Evolutionary conservation across 2,329 filamentous ascomycete species (phyloP).

Genomic region (Scedosporium dehoogii): DNA sequence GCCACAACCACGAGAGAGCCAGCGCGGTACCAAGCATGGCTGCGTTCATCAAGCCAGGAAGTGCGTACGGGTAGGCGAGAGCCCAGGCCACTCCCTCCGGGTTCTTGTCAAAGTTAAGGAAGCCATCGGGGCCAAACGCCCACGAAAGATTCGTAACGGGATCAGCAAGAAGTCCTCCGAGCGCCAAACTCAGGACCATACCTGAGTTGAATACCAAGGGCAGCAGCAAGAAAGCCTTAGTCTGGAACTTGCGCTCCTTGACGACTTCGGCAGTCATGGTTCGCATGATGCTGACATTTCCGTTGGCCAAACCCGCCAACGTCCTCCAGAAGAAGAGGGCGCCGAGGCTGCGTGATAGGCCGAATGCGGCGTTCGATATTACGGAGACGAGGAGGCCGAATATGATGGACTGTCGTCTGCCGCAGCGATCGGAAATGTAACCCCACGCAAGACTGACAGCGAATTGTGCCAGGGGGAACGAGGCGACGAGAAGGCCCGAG

Average conservation of each 20-base stretch:
- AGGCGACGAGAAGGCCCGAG: conserved; percentile 57
- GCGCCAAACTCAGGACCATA: conserved; percentile 28
- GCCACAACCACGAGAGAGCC: conserved; percentile 21
- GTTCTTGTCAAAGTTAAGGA: conserved; percentile 20
- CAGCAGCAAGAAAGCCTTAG: conserved; percentile 31
- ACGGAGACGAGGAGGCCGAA: conserved; percentile 54
- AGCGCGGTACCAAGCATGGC: conserved; percentile 19
- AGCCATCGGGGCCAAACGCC: conserved; percentile 25
- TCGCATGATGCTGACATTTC: conserved; percentile 65
- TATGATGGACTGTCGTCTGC: conserved; percentile 41
- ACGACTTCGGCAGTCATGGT: conserved; percentile 68
- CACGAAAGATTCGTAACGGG: conserved; percentile 27
- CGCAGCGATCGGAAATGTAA: conserved; percentile 41
- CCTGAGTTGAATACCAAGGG: conserved; percentile 56
- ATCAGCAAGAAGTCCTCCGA: conserved; percentile 34
- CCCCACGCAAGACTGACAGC: conserved; percentile 63
- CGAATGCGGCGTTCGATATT: conserved; percentile 57
- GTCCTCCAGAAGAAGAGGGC: conserved; percentile 49
- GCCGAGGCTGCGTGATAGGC: conserved; percentile 51
- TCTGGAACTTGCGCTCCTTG: conserved; percentile 53
- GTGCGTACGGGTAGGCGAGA: conserved; percentile 31
- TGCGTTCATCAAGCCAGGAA: conserved; percentile 31
- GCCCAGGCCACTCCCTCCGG: conserved; percentile 20
- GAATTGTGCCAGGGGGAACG: conserved; percentile 61
- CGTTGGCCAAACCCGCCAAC: conserved; percentile 57